Conservation (phyloP, 805 yeast species). For the Kodamaea kaohsiungensis region DNA sequence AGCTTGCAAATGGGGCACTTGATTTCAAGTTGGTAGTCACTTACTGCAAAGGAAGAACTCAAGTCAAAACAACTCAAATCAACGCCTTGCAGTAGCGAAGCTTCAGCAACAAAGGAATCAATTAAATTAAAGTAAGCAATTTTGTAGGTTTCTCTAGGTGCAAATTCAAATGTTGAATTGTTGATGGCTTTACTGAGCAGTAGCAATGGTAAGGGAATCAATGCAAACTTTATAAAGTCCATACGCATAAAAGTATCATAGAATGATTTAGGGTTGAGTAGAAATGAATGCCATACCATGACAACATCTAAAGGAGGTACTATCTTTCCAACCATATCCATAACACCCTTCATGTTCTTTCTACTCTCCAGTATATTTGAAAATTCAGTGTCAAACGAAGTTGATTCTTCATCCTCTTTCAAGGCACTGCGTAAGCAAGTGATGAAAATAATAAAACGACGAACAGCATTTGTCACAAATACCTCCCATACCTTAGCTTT, state of each 20-base stretch:
- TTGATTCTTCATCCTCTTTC: not conserved
- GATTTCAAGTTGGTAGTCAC: constrained; percentile 7
- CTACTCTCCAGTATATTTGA: not conserved
- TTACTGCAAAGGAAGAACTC: not conserved
- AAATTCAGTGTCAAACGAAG: too few species aligned
- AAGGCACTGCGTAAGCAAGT: constrained; percentile 14
- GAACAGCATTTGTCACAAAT: constrained; percentile 23
- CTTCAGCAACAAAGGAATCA: too few species aligned
- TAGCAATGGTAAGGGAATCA: constrained; percentile 21
- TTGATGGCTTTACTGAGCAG: constrained; percentile 11
- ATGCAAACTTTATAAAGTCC: constrained; percentile 16
- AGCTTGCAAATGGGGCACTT: constrained; percentile 16
- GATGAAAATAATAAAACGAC: constrained; percentile 22
- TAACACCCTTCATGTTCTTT: not conserved
- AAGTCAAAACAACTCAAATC: not conserved
- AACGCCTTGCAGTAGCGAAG: too few species aligned
- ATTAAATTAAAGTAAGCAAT: constrained; percentile 10
- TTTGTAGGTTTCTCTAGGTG: constrained; percentile 10
- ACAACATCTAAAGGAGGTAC: constrained; percentile 25
- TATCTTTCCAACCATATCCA: not conserved
- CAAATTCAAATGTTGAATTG: constrained; percentile 13
- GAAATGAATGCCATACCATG: constrained; percentile 26
- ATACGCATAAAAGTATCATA: constrained; percentile 19
- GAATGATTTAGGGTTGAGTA: constrained; percentile 19
- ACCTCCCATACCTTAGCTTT: constrained; percentile 21